Percentiles rank a stretch among this genome's conserved stretches.
phyloP scores from a whole-genome alignment of 2,329 filamentous ascomycete genomes.

The Orbilia javanica region DNA sequence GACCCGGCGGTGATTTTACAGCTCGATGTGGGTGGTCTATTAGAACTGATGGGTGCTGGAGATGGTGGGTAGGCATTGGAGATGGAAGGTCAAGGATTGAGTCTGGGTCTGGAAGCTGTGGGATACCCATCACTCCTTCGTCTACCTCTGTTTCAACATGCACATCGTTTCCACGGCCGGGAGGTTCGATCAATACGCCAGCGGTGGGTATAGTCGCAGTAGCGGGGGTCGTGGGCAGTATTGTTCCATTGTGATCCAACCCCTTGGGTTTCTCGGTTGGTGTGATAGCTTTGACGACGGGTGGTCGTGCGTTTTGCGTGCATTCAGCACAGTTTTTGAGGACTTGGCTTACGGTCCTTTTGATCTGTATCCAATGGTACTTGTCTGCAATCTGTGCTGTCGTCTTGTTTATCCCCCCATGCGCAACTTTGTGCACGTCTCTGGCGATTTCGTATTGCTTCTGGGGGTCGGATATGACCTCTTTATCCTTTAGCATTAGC shows the following conservation, averaged over 20 bases:
- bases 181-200: neutral
- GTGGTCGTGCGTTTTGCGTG: conserved; percentile 79
- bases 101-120: conserved; percentile 19
- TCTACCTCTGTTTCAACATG: conserved; percentile 42
- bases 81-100: conserved; percentile 36
- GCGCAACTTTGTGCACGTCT: conserved; percentile 78
- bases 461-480: conserved; percentile 90
- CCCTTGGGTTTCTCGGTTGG: conserved; percentile 33
- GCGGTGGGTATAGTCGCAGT: neutral
- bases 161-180: conserved; percentile 14
- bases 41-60: conserved; percentile 15
- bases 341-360: conserved; percentile 94
- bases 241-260: neutral
- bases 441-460: conserved; percentile 91
- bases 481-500: conserved; percentile 97
- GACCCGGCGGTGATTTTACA: conserved; percentile 52
- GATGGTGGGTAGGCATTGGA: conserved; percentile 36
- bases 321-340: conserved; percentile 92
- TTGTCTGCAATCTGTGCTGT: conserved; percentile 92
- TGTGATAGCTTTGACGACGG: conserved; percentile 62
- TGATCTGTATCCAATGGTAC: conserved; percentile 98
- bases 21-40: conserved; percentile 43
- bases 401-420: conserved; percentile 98
- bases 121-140: conserved; percentile 29
- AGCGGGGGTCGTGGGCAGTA: neutral